A percentile compares a stretch with the other conserved stretches of the same genome.
Conservation (phyloP, 2,329 filamentous ascomycete genomes). For the Ophiostoma himal-ulmi region DNA sequence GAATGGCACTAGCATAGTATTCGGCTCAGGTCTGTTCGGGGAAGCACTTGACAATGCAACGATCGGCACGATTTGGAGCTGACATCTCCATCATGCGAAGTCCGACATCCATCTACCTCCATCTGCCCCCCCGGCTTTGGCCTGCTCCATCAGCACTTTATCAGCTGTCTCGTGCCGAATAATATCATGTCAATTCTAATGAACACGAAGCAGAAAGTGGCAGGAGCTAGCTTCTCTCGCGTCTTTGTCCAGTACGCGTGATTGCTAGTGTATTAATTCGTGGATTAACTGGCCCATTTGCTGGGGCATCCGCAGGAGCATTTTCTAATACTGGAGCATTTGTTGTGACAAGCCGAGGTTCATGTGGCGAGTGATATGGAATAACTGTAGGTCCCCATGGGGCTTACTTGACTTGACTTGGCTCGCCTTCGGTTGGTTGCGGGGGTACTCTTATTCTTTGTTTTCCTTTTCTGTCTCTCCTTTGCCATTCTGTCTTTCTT, state of each 20-base stretch:
- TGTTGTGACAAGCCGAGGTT: not conserved
- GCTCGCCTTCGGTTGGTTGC: not conserved
- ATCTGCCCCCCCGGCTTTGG: not conserved
- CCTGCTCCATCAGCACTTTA: not conserved
- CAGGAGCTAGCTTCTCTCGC: not conserved
- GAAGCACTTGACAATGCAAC: not conserved
- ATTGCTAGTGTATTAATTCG: conserved; percentile 2
- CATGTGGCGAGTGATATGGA: not conserved
- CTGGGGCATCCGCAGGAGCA: no score
- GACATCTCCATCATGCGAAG: not conserved
- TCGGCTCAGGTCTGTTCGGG: not conserved
- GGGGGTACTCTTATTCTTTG: conserved; percentile 2
- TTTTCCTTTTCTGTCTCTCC: conserved; percentile 1
- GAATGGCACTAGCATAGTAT: not conserved
- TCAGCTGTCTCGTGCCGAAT: not conserved
- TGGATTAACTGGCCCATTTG: not conserved
- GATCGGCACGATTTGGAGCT: not conserved
- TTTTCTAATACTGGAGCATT: not conserved
- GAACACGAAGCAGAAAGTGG: not conserved
- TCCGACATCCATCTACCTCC: not conserved
- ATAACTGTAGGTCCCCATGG: conserved; percentile 3
- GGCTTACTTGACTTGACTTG: not conserved
- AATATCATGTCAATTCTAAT: not conserved
- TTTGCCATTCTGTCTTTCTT: not conserved
- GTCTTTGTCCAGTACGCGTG: conserved; percentile 1